These are phyloP conservation scores for Gentiana straminea DNA, from an alignment of 257 asterid genomes.

Conservation along the genomic window DNA sequence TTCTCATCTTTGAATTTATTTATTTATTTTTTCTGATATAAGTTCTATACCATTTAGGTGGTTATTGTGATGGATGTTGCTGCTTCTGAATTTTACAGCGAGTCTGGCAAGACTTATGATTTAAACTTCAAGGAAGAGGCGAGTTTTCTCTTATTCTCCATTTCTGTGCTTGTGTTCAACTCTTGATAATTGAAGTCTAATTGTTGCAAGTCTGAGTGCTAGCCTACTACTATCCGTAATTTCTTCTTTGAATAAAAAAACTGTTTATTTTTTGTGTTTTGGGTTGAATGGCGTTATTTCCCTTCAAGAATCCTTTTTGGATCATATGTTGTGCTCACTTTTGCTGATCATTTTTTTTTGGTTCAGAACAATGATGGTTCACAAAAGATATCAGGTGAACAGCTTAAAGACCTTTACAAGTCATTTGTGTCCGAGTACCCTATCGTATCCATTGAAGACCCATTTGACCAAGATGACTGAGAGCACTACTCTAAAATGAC, in stretches of 20 bases:
- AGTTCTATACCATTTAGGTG: constrained; percentile 30
- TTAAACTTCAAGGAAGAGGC: constrained; percentile 98
- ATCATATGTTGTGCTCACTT: no score
- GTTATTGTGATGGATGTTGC: constrained; percentile 99
- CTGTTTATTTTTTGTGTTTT: not conserved
- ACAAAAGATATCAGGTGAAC: constrained; percentile 76
- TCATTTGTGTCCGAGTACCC: constrained; percentile 77
- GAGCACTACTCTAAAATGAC: constrained; percentile 72
- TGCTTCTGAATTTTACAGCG: constrained; percentile 90
- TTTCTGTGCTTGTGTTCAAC: not conserved
- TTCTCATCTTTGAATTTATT: not conserved
- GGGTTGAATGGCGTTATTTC: no score
- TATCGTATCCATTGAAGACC: constrained; percentile 91
- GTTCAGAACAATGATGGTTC: constrained; percentile 74
- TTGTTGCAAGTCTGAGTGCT: no score
- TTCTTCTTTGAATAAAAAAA: no score
- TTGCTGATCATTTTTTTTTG: constrained; percentile 6
- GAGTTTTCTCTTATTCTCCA: constrained; percentile 2
- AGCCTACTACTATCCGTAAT: no score
- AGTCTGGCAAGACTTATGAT: constrained; percentile 73
- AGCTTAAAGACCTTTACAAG: constrained; percentile 90
- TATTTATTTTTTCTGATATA: constrained; percentile 6
- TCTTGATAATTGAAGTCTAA: no score
- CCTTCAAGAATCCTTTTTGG: no score
- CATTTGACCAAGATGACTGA: constrained; percentile 99